phyloP scores from a whole-genome alignment of 192 early-diverging fungal genomes.

The Dimargaris cristalligena region DNA sequence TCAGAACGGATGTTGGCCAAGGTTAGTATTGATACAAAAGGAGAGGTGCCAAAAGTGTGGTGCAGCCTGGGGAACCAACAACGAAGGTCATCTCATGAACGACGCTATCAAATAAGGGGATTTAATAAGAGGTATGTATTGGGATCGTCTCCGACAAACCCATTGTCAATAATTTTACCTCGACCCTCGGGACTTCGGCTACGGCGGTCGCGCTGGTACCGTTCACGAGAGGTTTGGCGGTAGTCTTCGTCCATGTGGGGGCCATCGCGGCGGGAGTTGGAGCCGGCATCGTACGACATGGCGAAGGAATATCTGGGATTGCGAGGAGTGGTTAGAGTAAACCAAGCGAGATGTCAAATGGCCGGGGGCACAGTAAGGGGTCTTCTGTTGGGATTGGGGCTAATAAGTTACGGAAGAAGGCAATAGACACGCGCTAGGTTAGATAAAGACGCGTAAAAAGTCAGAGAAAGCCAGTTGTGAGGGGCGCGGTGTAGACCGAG shows the following conservation, averaged over 20 bases:
- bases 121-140: no score
- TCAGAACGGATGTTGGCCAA: no score
- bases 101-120: no score
- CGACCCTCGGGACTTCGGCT: constrained; percentile 23
- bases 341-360: not conserved
- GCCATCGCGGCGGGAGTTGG: no score
- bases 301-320: not conserved
- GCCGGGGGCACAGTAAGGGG: not conserved
- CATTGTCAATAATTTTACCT: no score
- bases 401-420: not conserved
- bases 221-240: constrained; percentile 16
- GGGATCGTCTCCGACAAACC: no score
- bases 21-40: no score
- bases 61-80: no score
- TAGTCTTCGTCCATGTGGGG: not conserved
- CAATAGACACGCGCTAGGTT: not conserved
- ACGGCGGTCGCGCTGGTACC: constrained; percentile 26
- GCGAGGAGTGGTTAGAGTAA: not conserved
- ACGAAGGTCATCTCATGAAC: no score
- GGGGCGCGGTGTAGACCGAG: no score
- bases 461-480: no score
- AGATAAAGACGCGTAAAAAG: not conserved
- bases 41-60: no score
- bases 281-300: not conserved
- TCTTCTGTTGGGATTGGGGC: not conserved